Conservation (phyloP, 2,329 filamentous ascomycete species). For the Phialophora tarda region DNA sequence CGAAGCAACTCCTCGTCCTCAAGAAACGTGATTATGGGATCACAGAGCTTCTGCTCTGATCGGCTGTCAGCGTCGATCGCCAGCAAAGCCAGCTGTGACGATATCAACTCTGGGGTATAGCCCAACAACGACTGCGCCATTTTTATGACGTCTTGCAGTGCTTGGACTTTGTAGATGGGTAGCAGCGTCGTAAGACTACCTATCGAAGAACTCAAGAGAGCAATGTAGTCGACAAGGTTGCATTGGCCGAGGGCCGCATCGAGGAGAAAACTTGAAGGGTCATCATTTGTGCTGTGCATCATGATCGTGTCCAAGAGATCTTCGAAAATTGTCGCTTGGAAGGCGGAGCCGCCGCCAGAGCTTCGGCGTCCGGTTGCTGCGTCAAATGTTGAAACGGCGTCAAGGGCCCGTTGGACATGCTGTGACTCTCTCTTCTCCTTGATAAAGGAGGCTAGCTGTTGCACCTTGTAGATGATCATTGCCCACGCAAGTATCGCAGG, state of each 20-base stretch:
- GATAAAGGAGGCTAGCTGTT: constrained; percentile 65
- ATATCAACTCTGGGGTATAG: constrained; percentile 74
- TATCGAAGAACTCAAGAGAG: constrained; percentile 30
- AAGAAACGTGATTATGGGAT: constrained; percentile 57
- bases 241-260: constrained; percentile 54
- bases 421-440: constrained; percentile 59
- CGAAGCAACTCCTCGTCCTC: constrained; percentile 63
- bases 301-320: constrained; percentile 54
- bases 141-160: constrained; percentile 72
- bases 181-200: constrained; percentile 12
- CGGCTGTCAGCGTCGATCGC: constrained; percentile 47
- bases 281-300: constrained; percentile 49
- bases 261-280: constrained; percentile 56
- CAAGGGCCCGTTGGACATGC: constrained; percentile 50
- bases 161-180: constrained; percentile 27
- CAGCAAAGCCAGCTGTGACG: constrained; percentile 69
- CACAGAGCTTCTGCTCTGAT: constrained; percentile 17
- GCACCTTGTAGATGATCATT: constrained; percentile 73
- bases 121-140: constrained; percentile 69
- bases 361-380: constrained; percentile 38
- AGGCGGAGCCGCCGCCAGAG: constrained; percentile 38
- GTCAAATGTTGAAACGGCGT: constrained; percentile 47
- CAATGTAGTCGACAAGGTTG: constrained; percentile 57
- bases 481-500: constrained; percentile 83
- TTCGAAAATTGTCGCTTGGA: constrained; percentile 54